Conservation (phyloP, 2,329 filamentous ascomycete species). For the Sphaerulina vaccinii region DNA sequence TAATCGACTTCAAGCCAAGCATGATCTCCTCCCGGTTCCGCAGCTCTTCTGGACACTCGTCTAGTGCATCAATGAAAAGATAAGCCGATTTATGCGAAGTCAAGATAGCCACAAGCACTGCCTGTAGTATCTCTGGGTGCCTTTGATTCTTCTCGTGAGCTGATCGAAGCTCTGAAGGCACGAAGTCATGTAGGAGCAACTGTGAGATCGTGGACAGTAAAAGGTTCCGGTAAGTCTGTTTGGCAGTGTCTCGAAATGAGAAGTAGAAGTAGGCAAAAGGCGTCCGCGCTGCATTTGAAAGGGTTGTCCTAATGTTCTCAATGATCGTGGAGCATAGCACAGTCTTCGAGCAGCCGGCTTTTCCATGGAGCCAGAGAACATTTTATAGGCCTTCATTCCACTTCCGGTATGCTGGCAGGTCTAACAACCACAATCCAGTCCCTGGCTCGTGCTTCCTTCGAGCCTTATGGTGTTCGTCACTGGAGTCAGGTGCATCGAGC, state of each 20-base stretch:
- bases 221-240: slow-evolving; percentile 21
- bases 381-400: slow-evolving; percentile 17
- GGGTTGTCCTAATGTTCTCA: slow-evolving; percentile 6
- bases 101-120: slow-evolving; percentile 15
- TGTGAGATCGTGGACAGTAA: slow-evolving; percentile 21
- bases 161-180: neutral
- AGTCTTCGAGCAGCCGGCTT: slow-evolving; percentile 29
- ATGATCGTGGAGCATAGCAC: slow-evolving; percentile 25
- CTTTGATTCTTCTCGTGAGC: slow-evolving; percentile 11
- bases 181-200: slow-evolving; percentile 1
- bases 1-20: slow-evolving; percentile 7
- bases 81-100: neutral
- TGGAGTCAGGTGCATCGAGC: slow-evolving; percentile 25
- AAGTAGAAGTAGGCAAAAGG: slow-evolving; percentile 22
- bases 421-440: slow-evolving; percentile 29
- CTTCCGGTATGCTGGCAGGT: slow-evolving; percentile 12
- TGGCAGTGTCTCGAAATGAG: slow-evolving; percentile 20
- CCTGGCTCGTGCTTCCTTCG: slow-evolving; percentile 19
- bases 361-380: slow-evolving; percentile 27
- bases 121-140: slow-evolving; percentile 16
- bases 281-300: neutral
- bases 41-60: slow-evolving; percentile 14
- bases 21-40: slow-evolving; percentile 16
- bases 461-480: slow-evolving; percentile 23
- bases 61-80: slow-evolving; percentile 12